Conservation (phyloP, 2,329 filamentous ascomycete species). For the Sarocladium oryzae region DNA sequence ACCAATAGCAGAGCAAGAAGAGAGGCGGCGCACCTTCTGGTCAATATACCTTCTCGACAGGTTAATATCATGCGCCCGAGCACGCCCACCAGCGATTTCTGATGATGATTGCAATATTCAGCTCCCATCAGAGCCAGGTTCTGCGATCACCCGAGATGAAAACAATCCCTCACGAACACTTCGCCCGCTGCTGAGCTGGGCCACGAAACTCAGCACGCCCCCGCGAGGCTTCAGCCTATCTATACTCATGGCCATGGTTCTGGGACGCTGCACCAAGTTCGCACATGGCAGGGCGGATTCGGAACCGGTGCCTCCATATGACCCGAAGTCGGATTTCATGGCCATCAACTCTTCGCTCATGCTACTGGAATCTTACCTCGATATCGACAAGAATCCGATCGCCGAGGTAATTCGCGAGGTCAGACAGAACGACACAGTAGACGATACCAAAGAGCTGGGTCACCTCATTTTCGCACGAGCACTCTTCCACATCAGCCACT, state of each 20-base stretch:
- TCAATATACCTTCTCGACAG: conserved; percentile 31
- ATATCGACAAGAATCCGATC: conserved; percentile 4
- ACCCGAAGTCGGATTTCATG: conserved; percentile 13
- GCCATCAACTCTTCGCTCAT: conserved; percentile 12
- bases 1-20: conserved; percentile 21
- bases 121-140: conserved; percentile 20
- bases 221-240: conserved; percentile 9
- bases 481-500: conserved; percentile 21
- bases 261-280: conserved; percentile 13
- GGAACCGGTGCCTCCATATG: conserved; percentile 12
- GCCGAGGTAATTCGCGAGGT: conserved; percentile 11
- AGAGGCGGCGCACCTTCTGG: conserved; percentile 30
- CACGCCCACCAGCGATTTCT: conserved; percentile 25
- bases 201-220: background rate
- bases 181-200: conserved; percentile 12
- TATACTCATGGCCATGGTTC: conserved; percentile 11
- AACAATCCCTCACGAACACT: conserved; percentile 10
- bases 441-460: conserved; percentile 7
- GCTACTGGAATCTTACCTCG: conserved; percentile 12
- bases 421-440: background rate
- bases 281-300: conserved; percentile 7
- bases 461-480: conserved; percentile 13
- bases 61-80: conserved; percentile 28
- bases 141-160: conserved; percentile 2
- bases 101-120: conserved; percentile 26